Base-by-base conservation (phyloP, 768 basidiomycete species). In the Austroboletus eburneus region DNA sequence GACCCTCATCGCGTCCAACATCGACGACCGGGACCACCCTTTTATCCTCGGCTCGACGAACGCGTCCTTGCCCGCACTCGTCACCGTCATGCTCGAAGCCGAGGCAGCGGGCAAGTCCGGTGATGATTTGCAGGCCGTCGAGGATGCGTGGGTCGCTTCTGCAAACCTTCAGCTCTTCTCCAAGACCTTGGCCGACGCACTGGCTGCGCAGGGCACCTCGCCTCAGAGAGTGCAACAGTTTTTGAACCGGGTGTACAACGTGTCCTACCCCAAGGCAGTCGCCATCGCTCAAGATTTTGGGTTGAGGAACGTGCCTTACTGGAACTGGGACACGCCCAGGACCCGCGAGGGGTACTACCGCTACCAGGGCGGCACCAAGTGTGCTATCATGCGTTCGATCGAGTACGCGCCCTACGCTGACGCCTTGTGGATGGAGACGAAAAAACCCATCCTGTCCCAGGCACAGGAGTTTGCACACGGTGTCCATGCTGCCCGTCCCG, bases 281-380 rank as follows among this genome's bases (percentile, higher is more conserved):
- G 66, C 68, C 48, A 81, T 97, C 53, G 93, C 93, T 1, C 78
- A 85, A 45, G 82, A 88, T 56, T 94, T 86, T 58, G 85, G 87
- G 22, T 71, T 93, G 52, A 79, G 71, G 63, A 69, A 50, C 38
- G 78, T 81, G 23, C 92, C 93, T 1, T 88, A 81, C 77, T 98
- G 91, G 91, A 76, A 93, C 68, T 97, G 94, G 92, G 90, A 97
- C 66, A 74, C 85, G 39, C 91, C 95, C 30, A 75, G 96, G 48
- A 96, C 95, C 0, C 81, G 94, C 48, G 95, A 98, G 67, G 95
- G 95, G 34, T 98, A 81, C 74, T 98, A 93, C 76, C 83, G 95
- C 54, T 97, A 95, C 75, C 90, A 94, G 68, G 94, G 95, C 50
- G 95, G 95, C 8, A 98, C 94, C 5, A 83, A 90, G 62, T 94